Evolutionary conservation across 176 grass and related monocot species (phyloP).

Genomic region (Rhipidocladum racemiflorum): DNA sequence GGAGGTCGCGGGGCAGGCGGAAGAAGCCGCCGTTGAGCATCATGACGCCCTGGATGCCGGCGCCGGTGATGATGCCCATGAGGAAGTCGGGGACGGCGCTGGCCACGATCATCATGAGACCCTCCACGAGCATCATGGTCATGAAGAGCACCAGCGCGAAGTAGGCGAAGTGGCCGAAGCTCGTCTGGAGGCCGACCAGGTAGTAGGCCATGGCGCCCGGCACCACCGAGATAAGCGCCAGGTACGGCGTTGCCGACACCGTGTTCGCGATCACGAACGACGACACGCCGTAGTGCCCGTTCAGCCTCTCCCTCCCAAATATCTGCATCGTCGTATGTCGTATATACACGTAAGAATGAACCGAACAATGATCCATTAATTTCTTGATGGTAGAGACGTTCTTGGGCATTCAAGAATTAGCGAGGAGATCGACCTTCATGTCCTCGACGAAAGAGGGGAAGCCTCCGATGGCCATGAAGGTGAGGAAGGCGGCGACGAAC

Average conservation of each 20-base stretch:
- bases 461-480: conserved; percentile 95
- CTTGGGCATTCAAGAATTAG: neutral
- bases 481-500: conserved; percentile 81
- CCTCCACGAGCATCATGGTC: conserved; percentile 80
- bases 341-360: neutral
- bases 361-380: neutral
- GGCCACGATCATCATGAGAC: conserved; percentile 90
- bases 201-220: conserved; percentile 86
- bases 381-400: neutral
- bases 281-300: conserved; percentile 88
- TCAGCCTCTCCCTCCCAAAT: conserved; percentile 74
- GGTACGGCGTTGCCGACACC: conserved; percentile 68
- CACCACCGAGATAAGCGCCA: conserved; percentile 68
- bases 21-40: conserved; percentile 93
- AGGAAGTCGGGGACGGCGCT: conserved; percentile 80
- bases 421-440: conserved; percentile 80
- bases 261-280: conserved; percentile 78
- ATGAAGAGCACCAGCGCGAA: conserved; percentile 74
- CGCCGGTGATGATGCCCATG: conserved; percentile 96
- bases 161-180: conserved; percentile 69
- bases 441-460: conserved; percentile 98
- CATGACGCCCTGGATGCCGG: conserved; percentile 87
- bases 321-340: conserved; percentile 25
- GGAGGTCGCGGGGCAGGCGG: conserved; percentile 63
- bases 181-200: conserved; percentile 55